Evolutionary conservation across 805 yeast genomes (phyloP), one percentile per base, ranked within the genome.

Genomic region (Pichia nakasei): DNA sequence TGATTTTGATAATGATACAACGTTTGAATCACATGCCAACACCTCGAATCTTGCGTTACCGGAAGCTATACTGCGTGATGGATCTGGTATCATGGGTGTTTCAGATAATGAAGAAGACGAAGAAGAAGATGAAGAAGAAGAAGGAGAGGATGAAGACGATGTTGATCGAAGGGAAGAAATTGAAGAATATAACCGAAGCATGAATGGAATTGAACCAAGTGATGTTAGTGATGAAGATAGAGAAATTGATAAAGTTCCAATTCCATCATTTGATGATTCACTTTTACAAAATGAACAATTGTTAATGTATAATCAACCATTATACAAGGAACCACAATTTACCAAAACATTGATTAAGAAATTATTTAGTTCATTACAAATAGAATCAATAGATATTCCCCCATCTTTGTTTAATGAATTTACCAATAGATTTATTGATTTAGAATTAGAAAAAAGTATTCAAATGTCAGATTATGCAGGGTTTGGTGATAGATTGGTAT

Each of bases 391-490:
- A 15, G 22, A 17, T 11, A 35, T 50, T 6, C 33, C 46, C 12
- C 22, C 32, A 9, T 32, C 22, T 35, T 43, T n/a, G 44, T 44
- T 69, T 19, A 65, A 64, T 24, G 51, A 51, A 12, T 57, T 63
- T 36, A 63, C 69, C 2, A 54, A 57, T 20, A 63, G 59, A 35
- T 70, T 70, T 38, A 53, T 69, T 35, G 47, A 51, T 21, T 64
- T 63, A 20, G 62, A 68, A 44, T 44, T 64, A 49, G 45, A 41
- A 0, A 71, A 68, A 46, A 52, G 37, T 22, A 15, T 35, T 6
- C 15, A 35, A 6, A 21, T 21, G 13, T 35, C 37, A 22, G 22
- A 35, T 9, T n/a, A 22, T 22, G n/a, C 15, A 4, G 37, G 37
- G 8, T 5, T 34, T 15, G 21, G 19, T 9, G 15, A 22, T 8